A percentile compares a stretch with the other conserved stretches of the same genome.
phyloP scores from a whole-genome alignment of 2,329 filamentous ascomycete genomes.

The Aureobasidium sp. region DNA sequence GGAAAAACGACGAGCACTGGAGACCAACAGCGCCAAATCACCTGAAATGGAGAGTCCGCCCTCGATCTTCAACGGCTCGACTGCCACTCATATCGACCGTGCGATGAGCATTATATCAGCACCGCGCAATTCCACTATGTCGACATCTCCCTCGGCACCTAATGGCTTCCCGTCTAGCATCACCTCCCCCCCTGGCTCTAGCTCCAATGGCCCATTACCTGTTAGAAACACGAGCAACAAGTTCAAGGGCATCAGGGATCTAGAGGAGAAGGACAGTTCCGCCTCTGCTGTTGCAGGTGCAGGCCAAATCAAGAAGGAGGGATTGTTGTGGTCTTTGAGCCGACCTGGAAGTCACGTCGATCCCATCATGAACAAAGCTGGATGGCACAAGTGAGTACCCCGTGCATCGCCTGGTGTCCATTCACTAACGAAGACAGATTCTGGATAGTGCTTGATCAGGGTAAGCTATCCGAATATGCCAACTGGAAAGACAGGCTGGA shows the following conservation, averaged over 20 bases:
- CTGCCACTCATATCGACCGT: background rate
- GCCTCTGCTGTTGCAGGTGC: constrained; percentile 49
- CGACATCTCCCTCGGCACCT: constrained; percentile 9
- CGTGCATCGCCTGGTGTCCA: constrained; percentile 19
- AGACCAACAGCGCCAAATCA: constrained; percentile 62
- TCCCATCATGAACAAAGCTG: constrained; percentile 90
- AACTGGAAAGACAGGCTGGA: constrained; percentile 99
- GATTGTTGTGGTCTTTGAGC: constrained; percentile 88
- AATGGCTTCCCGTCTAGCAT: background rate
- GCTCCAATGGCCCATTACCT: constrained; percentile 19
- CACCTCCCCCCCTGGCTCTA: background rate
- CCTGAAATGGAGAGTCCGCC: background rate
- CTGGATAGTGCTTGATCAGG: constrained; percentile 97
- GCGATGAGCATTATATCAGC: constrained; percentile 11
- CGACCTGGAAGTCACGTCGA: constrained; percentile 91
- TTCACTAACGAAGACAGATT: constrained; percentile 54
- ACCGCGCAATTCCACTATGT: constrained; percentile 8
- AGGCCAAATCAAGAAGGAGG: constrained; percentile 77
- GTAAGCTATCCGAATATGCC: constrained; percentile 94
- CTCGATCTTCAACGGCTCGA: background rate
- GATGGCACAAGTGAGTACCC: constrained; percentile 87
- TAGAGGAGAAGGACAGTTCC: constrained; percentile 70
- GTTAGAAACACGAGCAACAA: constrained; percentile 42
- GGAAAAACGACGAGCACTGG: constrained; percentile 81
- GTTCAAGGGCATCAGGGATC: constrained; percentile 87